phyloP scores from a whole-genome alignment of 805 yeast genomes.

The Tetrapisispora pingtungensis region DNA sequence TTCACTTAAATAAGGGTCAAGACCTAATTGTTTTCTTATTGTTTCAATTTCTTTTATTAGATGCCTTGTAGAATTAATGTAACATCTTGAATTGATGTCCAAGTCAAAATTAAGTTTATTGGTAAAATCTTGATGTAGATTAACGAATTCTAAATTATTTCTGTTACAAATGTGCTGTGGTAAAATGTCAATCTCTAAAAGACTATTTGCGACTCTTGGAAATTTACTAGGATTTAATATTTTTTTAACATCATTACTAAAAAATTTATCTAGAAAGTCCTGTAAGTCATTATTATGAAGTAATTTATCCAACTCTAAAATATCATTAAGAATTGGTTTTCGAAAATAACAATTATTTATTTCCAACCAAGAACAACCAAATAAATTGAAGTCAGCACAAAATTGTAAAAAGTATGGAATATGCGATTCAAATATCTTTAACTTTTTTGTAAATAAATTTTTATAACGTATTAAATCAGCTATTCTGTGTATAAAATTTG shows the following conservation, averaged over 20 bases:
- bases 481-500: slow-evolving; percentile 46
- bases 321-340: slow-evolving; percentile 38
- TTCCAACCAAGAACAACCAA: slow-evolving; percentile 73
- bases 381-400: slow-evolving; percentile 70
- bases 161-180: slow-evolving; percentile 57
- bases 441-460: slow-evolving; percentile 27
- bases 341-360: slow-evolving; percentile 43
- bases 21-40: slow-evolving; percentile 37
- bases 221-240: slow-evolving; percentile 11
- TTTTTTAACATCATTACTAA: slow-evolving; percentile 6
- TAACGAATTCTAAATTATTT: slow-evolving; percentile 32
- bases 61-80: slow-evolving; percentile 40
- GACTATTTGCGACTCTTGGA: slow-evolving; percentile 50
- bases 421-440: slow-evolving; percentile 68
- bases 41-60: slow-evolving; percentile 49
- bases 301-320: slow-evolving; percentile 22
- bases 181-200: slow-evolving; percentile 62
- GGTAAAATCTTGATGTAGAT: slow-evolving; percentile 41
- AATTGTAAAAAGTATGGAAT: slow-evolving; percentile 71
- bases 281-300: slow-evolving; percentile 27
- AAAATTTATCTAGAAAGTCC: slow-evolving; percentile 25
- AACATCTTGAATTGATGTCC: slow-evolving; percentile 11
- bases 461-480: slow-evolving; percentile 42
- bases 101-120: slow-evolving; percentile 24
- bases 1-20: slow-evolving; percentile 24